A percentile compares a stretch with the other conserved stretches of the same genome.
These are phyloP conservation scores for Lepidium campestre DNA, from an alignment of 441 rosid species.

Conservation along the genomic window DNA sequence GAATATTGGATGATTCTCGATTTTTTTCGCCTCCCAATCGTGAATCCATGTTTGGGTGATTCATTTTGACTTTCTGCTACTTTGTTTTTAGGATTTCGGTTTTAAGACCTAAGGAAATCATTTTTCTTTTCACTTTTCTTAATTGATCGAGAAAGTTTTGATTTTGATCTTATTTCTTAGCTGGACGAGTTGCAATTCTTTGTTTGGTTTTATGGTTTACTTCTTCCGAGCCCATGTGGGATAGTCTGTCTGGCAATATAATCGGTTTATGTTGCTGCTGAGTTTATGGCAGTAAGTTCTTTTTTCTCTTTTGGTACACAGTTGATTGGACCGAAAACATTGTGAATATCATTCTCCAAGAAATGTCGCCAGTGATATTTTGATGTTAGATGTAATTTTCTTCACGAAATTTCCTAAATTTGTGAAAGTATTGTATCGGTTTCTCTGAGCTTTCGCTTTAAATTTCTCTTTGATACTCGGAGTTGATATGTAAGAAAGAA, in stretches of 20 bases:
- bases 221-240: neutral
- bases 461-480: neutral
- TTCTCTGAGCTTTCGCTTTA: neutral
- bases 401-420: neutral
- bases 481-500: neutral
- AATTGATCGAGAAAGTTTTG: neutral
- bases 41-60: constrained; percentile 4
- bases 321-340: too few species aligned
- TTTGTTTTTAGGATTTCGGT: neutral
- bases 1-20: neutral
- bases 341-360: too few species aligned
- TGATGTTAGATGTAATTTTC: too few species aligned
- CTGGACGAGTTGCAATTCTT: neutral
- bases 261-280: neutral
- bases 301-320: too few species aligned
- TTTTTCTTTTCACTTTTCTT: neutral
- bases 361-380: too few species aligned
- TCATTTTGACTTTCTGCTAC: neutral
- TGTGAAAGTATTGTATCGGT: neutral
- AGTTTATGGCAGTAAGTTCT: too few species aligned
- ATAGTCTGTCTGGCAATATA: neutral
- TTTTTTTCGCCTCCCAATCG: neutral
- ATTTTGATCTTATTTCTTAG: neutral
- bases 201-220: neutral
- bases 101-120: neutral